These are phyloP conservation scores for Fusarium sp. DNA, from an alignment of 2,329 filamentous ascomycete species.

Conservation along the genomic window DNA sequence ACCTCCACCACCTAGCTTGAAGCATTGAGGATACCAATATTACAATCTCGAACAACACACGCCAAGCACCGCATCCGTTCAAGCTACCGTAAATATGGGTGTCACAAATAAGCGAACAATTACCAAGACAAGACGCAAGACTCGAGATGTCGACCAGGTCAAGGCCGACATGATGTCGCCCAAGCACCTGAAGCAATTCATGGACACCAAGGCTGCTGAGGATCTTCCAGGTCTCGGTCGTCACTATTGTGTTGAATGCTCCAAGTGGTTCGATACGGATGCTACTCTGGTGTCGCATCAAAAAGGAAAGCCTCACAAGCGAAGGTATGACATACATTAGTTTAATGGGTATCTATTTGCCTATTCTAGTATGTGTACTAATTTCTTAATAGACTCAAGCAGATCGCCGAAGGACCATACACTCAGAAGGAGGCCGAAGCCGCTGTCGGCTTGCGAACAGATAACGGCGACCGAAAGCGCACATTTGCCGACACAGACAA, in stretches of 20 bases:
- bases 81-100: constrained; percentile 65
- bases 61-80: background rate
- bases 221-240: constrained; percentile 89
- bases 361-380: constrained; percentile 32
- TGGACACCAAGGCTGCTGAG: constrained; percentile 81
- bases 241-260: constrained; percentile 91
- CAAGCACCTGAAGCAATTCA: constrained; percentile 83
- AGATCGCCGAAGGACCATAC: constrained; percentile 86
- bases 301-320: constrained; percentile 93
- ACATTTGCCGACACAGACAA: constrained; percentile 32
- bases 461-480: constrained; percentile 63
- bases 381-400: constrained; percentile 72
- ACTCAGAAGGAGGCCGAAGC: constrained; percentile 88
- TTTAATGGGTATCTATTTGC: constrained; percentile 16
- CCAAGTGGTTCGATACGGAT: constrained; percentile 95
- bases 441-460: constrained; percentile 76
- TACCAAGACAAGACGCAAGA: constrained; percentile 80
- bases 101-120: constrained; percentile 74
- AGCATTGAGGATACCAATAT: constrained; percentile 9
- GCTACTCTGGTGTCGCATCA: constrained; percentile 79
- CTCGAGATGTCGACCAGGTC: constrained; percentile 93
- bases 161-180: constrained; percentile 82
- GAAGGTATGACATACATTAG: constrained; percentile 65
- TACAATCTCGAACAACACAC: background rate
- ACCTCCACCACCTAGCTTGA: constrained; percentile 23